A percentile compares a stretch with the other conserved stretches of the same genome.
phyloP scores from a whole-genome alignment of 495 filamentous ascomycete species.

The Hypoxylon cercidicola region DNA sequence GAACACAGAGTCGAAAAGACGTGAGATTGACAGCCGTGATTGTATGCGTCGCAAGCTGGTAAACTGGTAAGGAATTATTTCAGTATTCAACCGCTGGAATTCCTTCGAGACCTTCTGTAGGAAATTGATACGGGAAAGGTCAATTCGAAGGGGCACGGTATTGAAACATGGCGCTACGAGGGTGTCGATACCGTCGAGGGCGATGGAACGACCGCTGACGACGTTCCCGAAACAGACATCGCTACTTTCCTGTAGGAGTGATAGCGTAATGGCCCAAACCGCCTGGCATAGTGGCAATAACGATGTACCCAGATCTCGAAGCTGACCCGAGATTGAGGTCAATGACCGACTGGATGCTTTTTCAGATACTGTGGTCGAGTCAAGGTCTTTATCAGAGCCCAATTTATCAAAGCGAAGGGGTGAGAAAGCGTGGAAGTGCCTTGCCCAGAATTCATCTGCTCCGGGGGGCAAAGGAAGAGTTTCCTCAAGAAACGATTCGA shows the following conservation, averaged over 20 bases:
- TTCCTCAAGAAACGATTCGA: slow-evolving; percentile 54
- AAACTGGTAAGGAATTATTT: slow-evolving; percentile 71
- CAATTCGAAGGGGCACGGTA: slow-evolving; percentile 79
- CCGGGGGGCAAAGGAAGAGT: slow-evolving; percentile 39
- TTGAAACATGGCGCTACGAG: slow-evolving; percentile 90
- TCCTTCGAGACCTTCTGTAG: slow-evolving; percentile 64
- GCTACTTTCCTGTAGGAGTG: slow-evolving; percentile 56
- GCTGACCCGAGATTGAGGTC: slow-evolving; percentile 55
- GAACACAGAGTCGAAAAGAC: slow-evolving; percentile 80
- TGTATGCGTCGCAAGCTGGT: slow-evolving; percentile 74
- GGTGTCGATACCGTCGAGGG: slow-evolving; percentile 70
- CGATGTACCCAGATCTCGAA: slow-evolving; percentile 65
- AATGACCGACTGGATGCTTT: slow-evolving; percentile 46
- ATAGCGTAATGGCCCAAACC: slow-evolving; percentile 71
- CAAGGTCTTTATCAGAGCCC: not conserved
- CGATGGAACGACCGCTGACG: slow-evolving; percentile 74
- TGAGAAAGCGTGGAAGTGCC: slow-evolving; percentile 59
- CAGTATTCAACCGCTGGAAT: slow-evolving; percentile 67
- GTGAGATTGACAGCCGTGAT: slow-evolving; percentile 49
- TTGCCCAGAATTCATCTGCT: slow-evolving; percentile 71
- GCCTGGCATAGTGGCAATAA: slow-evolving; percentile 73
- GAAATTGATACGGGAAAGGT: slow-evolving; percentile 52
- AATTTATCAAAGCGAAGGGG: slow-evolving; percentile 54
- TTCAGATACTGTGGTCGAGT: slow-evolving; percentile 7
- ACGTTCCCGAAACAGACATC: slow-evolving; percentile 89